phyloP scores from a whole-genome alignment of 495 filamentous ascomycete genomes.

The Emericellopsis terricola region DNA sequence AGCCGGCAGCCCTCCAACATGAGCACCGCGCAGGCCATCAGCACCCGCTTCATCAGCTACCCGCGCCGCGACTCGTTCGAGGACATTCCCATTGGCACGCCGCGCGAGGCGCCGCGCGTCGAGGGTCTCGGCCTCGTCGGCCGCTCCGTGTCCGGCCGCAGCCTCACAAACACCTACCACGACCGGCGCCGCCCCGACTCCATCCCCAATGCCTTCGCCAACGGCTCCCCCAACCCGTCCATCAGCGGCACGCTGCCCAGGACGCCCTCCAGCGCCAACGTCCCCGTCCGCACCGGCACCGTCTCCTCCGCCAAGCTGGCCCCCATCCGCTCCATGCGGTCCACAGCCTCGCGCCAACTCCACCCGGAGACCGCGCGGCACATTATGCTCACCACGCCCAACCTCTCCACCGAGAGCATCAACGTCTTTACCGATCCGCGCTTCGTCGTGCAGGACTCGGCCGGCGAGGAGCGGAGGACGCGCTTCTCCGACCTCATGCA shows the following conservation, averaged over 20 bases:
- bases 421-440: conserved; percentile 49
- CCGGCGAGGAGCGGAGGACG: conserved; percentile 17
- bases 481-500: conserved; percentile 52
- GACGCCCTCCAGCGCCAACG: not conserved
- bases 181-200: not conserved
- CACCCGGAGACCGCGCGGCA: not conserved
- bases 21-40: conserved; percentile 15
- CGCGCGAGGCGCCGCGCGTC: not conserved
- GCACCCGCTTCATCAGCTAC: conserved; percentile 11
- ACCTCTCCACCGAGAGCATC: conserved; percentile 46
- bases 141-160: not conserved
- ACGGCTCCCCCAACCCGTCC: conserved; percentile 5
- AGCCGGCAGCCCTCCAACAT: conserved; percentile 20
- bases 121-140: conserved; percentile 1
- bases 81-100: not conserved
- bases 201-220: conserved; percentile 11
- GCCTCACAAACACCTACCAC: not conserved
- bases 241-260: conserved; percentile 3
- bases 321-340: conserved; percentile 4
- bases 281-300: conserved; percentile 1
- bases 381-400: conserved; percentile 5
- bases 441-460: conserved; percentile 10
- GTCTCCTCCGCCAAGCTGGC: not conserved
- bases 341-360: not conserved
- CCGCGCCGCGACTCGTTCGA: not conserved